Percentiles rank a stretch among this genome's conserved stretches.
Evolutionary conservation across 805 yeast species (phyloP).

Genomic region (Metschnikowia reukaufii): DNA sequence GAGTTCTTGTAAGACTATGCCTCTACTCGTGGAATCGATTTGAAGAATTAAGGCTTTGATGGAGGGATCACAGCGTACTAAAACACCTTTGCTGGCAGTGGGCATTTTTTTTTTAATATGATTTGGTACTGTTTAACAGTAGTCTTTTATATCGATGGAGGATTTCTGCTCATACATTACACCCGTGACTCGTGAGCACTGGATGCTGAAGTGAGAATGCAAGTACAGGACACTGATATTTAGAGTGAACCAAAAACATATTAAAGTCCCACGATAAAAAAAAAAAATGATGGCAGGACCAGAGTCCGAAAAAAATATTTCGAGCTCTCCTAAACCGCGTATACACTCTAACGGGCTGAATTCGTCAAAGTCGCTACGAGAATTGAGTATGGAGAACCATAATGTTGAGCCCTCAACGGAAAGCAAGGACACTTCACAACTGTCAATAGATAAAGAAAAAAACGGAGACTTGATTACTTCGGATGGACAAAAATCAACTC

Average conservation of each 20-base stretch:
- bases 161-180: neutral
- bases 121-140: too few relatives aligned
- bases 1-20: constrained; percentile 70
- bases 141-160: neutral
- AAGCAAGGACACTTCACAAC: neutral
- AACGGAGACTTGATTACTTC: neutral
- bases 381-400: neutral
- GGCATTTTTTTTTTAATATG: constrained; percentile 31
- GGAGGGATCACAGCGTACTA: constrained; percentile 79
- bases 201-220: constrained; percentile 2
- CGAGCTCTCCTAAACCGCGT: neutral
- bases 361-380: constrained; percentile 1
- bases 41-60: constrained; percentile 81
- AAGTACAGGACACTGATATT: constrained; percentile 1
- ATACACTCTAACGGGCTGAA: neutral
- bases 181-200: constrained; percentile 2
- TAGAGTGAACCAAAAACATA: neutral
- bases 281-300: neutral
- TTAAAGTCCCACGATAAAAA: neutral
- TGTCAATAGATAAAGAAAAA: neutral
- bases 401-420: neutral
- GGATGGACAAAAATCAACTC: neutral
- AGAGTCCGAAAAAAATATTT: neutral
- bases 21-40: constrained; percentile 74
- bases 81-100: constrained; percentile 43